phyloP scores from a whole-genome alignment of 2,329 filamentous ascomycete genomes.

The Aspergillus viridinutans region DNA sequence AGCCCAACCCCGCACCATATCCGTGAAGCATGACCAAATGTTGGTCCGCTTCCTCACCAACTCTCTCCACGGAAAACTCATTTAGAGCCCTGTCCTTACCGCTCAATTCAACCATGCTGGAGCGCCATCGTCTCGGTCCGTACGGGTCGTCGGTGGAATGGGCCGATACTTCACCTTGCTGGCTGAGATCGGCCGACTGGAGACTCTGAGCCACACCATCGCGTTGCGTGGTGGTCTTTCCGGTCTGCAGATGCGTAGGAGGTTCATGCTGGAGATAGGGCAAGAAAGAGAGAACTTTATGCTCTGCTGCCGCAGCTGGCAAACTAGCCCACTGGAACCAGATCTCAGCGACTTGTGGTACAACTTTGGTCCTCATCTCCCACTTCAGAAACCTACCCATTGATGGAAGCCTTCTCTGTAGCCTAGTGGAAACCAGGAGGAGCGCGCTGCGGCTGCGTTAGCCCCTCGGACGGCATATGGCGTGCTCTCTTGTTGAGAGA shows the following conservation, averaged over 20 bases:
- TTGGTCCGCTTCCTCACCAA: conserved; percentile 74
- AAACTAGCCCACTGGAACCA: conserved; percentile 70
- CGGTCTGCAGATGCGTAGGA: conserved; percentile 64
- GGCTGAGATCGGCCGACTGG: conserved; percentile 33
- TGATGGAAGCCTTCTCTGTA: conserved; percentile 90
- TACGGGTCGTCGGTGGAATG: conserved; percentile 65
- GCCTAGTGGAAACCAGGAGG: conserved; percentile 71
- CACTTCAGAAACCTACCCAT: conserved; percentile 61
- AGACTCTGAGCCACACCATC: conserved; percentile 28
- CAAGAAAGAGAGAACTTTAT: conserved; percentile 79
- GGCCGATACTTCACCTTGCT: conserved; percentile 43
- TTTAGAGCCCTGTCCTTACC: conserved; percentile 87
- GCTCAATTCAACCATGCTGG: conserved; percentile 74
- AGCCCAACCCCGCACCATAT: conserved; percentile 91
- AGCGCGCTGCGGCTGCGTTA: conserved; percentile 26
- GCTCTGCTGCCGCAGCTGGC: conserved; percentile 79
- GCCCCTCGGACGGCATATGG: conserved; percentile 33
- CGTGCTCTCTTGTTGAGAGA: conserved; percentile 15
- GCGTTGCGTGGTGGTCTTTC: conserved; percentile 32
- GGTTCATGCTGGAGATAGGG: conserved; percentile 69
- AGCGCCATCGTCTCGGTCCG: conserved; percentile 80
- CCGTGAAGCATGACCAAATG: conserved; percentile 94
- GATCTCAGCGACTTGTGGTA: conserved; percentile 15
- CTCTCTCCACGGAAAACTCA: conserved; percentile 83
- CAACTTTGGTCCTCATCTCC: conserved; percentile 3